A percentile compares a stretch with the other conserved stretches of the same genome.
Conservation (phyloP, 2,329 filamentous ascomycete genomes). For the Hypoxylon sp. region DNA sequence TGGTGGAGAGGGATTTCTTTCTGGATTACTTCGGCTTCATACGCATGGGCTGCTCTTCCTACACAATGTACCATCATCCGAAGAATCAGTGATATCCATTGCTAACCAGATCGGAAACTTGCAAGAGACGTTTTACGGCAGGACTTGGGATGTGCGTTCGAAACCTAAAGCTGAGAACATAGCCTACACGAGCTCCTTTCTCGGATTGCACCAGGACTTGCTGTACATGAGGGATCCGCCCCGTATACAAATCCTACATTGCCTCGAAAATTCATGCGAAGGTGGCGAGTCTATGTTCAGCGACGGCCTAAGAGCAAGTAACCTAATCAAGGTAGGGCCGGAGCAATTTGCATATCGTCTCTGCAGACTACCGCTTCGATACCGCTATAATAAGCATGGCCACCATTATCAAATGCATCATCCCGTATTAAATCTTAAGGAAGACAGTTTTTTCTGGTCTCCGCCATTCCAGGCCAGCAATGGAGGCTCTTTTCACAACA, state of each 20-base stretch:
- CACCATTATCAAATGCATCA: constrained; percentile 73
- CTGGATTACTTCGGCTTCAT: constrained; percentile 73
- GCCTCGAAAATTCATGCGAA: constrained; percentile 81
- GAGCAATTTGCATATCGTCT: constrained; percentile 57
- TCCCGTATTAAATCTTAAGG: constrained; percentile 63
- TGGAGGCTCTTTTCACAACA: constrained; percentile 26
- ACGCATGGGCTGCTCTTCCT: constrained; percentile 83
- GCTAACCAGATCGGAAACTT: constrained; percentile 81
- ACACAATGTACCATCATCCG: constrained; percentile 77
- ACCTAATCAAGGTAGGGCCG: constrained; percentile 53
- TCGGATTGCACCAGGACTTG: constrained; percentile 94
- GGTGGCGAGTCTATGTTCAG: constrained; percentile 91
- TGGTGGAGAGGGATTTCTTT: constrained; percentile 68
- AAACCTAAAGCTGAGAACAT: constrained; percentile 90
- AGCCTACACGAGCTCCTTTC: constrained; percentile 85
- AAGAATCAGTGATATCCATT: constrained; percentile 76
- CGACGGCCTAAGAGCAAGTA: constrained; percentile 77
- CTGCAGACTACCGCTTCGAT: constrained; percentile 63
- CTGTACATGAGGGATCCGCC: constrained; percentile 87
- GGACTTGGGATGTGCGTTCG: constrained; percentile 89
- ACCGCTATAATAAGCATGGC: constrained; percentile 73
- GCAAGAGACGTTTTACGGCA: constrained; percentile 91
- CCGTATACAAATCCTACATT: constrained; percentile 89
- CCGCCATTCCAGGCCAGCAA: constrained; percentile 80
- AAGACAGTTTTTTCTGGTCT: constrained; percentile 73